Evolutionary conservation across 2,329 filamentous ascomycete species (phyloP).

Genomic region (Neonectria neomacrospora): DNA sequence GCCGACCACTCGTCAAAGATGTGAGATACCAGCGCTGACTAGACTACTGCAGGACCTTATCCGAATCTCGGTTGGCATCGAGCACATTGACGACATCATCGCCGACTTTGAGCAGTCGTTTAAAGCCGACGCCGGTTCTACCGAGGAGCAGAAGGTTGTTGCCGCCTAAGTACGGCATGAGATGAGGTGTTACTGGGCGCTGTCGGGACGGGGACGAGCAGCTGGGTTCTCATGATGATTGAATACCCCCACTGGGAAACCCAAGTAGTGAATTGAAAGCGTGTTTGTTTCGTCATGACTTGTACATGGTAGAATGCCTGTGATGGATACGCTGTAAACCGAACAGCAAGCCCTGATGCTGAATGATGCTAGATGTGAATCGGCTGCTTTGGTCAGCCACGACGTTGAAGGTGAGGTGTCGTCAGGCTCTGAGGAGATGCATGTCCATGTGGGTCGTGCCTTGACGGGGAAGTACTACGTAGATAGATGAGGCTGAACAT

Average conservation of each 20-base stretch:
- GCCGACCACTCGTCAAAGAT: slow-evolving; percentile 14
- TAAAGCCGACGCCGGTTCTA: slow-evolving; percentile 64
- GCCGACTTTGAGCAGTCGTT: slow-evolving; percentile 95
- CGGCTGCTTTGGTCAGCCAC: neutral
- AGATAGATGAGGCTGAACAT: slow-evolving; percentile 34
- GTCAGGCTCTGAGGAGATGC: neutral
- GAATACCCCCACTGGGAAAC: slow-evolving; percentile 20
- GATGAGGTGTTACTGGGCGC: neutral
- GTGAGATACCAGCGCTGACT: slow-evolving; percentile 2
- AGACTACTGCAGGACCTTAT: slow-evolving; percentile 75
- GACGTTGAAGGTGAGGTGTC: neutral
- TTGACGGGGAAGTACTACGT: slow-evolving; percentile 2
- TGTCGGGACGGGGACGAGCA: neutral
- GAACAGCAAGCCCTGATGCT: neutral
- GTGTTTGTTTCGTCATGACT: slow-evolving; percentile 4
- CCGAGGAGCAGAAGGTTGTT: slow-evolving; percentile 39
- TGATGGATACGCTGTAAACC: neutral
- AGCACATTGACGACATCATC: slow-evolving; percentile 98
- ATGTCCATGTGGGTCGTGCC: neutral
- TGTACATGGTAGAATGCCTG: neutral
- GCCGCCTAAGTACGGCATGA: slow-evolving; percentile 12
- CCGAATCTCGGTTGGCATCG: slow-evolving; percentile 92
- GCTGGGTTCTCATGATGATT: slow-evolving; percentile 13
- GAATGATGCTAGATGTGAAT: neutral
- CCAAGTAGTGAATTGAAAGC: slow-evolving; percentile 21